Conservation (phyloP, 2,329 filamentous ascomycete species). For the Phialocephala subalpina region DNA sequence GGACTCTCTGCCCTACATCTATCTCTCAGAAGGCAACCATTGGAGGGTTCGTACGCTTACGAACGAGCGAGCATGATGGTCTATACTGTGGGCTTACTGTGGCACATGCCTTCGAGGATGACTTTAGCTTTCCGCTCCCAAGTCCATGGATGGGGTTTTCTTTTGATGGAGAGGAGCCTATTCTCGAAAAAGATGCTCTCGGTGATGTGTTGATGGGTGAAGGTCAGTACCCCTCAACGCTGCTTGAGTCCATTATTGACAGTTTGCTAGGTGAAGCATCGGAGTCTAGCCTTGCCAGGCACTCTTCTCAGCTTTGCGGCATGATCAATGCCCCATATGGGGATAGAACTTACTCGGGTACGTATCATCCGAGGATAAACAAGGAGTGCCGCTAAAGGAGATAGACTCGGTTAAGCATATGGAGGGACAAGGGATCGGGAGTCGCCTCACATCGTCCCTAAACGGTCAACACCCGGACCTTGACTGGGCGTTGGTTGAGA, state of each 20-base stretch:
- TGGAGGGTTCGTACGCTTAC: not conserved
- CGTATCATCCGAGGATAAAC: not conserved
- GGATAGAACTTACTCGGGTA: not conserved
- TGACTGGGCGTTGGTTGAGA: not conserved
- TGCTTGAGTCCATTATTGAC: not conserved
- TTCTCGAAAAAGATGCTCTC: not conserved
- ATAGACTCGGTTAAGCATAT: not conserved
- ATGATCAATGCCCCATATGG: not conserved
- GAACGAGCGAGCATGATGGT: not conserved
- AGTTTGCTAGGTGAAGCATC: not conserved
- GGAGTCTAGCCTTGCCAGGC: not conserved
- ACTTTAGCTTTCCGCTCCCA: not conserved
- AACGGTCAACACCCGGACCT: constrained; percentile 1
- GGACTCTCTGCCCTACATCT: not conserved
- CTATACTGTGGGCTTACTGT: constrained; percentile 3
- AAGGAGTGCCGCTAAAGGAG: not conserved
- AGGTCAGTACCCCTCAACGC: not conserved
- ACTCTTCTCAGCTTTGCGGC: not conserved
- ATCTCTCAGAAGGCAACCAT: constrained; percentile 1
- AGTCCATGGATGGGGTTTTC: constrained; percentile 1
- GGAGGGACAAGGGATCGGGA: not conserved
- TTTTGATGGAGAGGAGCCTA: not conserved
- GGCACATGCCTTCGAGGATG: constrained; percentile 4
- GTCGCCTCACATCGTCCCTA: not conserved
- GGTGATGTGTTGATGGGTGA: not conserved